Percentiles rank a stretch among this genome's conserved stretches.
Evolutionary conservation across 176 grass and related monocot species (phyloP).

Genomic region (Triticum dicoccoides): DNA sequence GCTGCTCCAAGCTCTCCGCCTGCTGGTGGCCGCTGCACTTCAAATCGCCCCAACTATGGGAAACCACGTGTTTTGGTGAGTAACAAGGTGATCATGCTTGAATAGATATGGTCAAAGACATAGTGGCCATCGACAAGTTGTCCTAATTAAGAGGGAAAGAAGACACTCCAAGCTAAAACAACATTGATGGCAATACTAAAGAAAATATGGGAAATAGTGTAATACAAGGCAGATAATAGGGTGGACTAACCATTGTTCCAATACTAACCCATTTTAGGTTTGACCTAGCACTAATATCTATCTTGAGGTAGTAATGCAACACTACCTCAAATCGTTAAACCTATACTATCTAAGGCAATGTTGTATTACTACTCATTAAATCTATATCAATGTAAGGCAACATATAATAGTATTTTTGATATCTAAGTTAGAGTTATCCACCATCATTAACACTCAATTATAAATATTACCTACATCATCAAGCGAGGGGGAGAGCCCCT

Average conservation of each 20-base stretch:
- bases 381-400: neutral
- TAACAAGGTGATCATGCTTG: no score
- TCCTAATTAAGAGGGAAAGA: no score
- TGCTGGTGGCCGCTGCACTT: slow-evolving; percentile 73
- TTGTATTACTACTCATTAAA: neutral
- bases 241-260: neutral
- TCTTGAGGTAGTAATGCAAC: neutral
- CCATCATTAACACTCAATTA: neutral
- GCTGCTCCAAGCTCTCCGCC: slow-evolving; percentile 69
- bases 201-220: neutral
- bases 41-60: slow-evolving; percentile 41
- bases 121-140: no score
- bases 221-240: neutral
- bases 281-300: neutral
- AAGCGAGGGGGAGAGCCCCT: neutral
- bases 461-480: neutral
- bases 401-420: neutral
- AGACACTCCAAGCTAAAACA: no score
- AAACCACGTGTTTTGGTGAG: no score
- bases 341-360: neutral
- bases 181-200: neutral
- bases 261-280: neutral
- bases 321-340: neutral
- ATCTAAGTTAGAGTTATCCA: no score
- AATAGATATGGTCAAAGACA: no score